phyloP scores from a whole-genome alignment of 208 protist genomes.

The Leptomonas pyrrhocoris region DNA sequence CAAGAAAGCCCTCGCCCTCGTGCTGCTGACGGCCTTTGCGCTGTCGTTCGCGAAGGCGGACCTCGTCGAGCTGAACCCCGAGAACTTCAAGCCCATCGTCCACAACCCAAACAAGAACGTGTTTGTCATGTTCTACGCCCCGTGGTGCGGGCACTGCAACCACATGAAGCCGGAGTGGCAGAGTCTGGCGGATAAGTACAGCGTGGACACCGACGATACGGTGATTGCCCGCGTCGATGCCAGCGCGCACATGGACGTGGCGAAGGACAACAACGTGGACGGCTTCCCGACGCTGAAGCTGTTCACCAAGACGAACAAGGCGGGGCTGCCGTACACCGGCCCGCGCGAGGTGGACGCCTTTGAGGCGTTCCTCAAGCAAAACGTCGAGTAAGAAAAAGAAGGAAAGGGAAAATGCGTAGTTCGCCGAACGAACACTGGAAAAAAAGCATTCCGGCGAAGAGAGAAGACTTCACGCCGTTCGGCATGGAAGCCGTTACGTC shows the following conservation, averaged over 20 bases:
- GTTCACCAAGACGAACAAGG: conserved; percentile 86
- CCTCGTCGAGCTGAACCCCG: conserved; percentile 68
- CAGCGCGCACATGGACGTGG: conserved; percentile 48
- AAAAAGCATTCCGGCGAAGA: neutral
- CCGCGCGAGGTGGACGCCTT: conserved; percentile 52
- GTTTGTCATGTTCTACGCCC: conserved; percentile 96
- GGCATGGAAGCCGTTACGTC: too few relatives aligned
- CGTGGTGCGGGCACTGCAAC: conserved; percentile 98
- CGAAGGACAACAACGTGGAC: conserved; percentile 48
- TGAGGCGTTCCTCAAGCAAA: conserved; percentile 52
- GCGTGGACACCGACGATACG: conserved; percentile 35
- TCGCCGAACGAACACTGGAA: neutral
- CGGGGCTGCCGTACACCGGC: conserved; percentile 64
- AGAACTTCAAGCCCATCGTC: conserved; percentile 83
- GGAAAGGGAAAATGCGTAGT: neutral
- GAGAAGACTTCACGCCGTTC: too few relatives aligned
- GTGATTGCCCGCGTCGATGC: conserved; percentile 87
- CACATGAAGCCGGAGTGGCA: conserved; percentile 89
- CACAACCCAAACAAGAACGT: conserved; percentile 90
- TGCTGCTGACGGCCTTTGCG: conserved; percentile 32
- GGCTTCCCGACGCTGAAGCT: conserved; percentile 91
- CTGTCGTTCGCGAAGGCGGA: conserved; percentile 36
- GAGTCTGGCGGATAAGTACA: conserved; percentile 60
- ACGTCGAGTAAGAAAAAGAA: conserved; percentile 16
- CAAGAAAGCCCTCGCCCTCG: conserved; percentile 11